Percentiles rank a stretch among this genome's conserved stretches.
phyloP scores from a whole-genome alignment of 163 green algal genomes.

The Volvox carteri region DNA sequence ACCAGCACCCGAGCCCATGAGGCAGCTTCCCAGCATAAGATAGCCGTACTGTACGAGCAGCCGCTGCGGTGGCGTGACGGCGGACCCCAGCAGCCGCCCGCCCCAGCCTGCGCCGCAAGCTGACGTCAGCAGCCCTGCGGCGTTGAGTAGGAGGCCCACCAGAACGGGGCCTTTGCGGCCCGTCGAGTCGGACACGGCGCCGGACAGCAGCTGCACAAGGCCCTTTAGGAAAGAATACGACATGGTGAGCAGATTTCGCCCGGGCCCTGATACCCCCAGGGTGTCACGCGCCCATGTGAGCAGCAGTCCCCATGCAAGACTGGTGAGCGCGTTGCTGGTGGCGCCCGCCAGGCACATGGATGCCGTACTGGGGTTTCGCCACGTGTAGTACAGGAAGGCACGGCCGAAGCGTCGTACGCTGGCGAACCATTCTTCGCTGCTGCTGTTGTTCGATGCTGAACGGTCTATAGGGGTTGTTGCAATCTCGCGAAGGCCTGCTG shows the following conservation, averaged over 20 bases:
- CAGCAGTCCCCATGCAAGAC: constrained; percentile 47
- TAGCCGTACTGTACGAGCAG: constrained; percentile 23
- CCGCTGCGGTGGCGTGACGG: neutral
- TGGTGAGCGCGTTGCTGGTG: constrained; percentile 26
- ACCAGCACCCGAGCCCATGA: constrained; percentile 28
- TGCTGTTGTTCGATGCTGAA: neutral
- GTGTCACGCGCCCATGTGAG: constrained; percentile 42
- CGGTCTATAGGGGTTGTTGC: too few relatives aligned
- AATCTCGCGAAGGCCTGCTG: too few relatives aligned
- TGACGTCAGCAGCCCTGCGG: constrained; percentile 20
- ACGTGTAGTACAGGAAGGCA: neutral
- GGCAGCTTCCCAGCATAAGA: constrained; percentile 27
- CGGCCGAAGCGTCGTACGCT: neutral
- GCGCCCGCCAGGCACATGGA: constrained; percentile 13
- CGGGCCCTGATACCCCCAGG: constrained; percentile 27
- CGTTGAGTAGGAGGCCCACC: constrained; percentile 20
- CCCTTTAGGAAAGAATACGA: constrained; percentile 47
- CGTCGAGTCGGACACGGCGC: constrained; percentile 12
- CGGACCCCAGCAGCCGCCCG: constrained; percentile 2
- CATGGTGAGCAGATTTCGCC: constrained; percentile 35
- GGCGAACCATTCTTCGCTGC: neutral
- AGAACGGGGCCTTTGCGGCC: constrained; percentile 1
- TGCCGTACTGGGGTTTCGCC: neutral
- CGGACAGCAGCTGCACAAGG: constrained; percentile 21
- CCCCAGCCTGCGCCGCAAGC: constrained; percentile 33